Evolutionary conservation across 371 early-diverging fungal species (phyloP).

Genomic region (Mortierella sp.): DNA sequence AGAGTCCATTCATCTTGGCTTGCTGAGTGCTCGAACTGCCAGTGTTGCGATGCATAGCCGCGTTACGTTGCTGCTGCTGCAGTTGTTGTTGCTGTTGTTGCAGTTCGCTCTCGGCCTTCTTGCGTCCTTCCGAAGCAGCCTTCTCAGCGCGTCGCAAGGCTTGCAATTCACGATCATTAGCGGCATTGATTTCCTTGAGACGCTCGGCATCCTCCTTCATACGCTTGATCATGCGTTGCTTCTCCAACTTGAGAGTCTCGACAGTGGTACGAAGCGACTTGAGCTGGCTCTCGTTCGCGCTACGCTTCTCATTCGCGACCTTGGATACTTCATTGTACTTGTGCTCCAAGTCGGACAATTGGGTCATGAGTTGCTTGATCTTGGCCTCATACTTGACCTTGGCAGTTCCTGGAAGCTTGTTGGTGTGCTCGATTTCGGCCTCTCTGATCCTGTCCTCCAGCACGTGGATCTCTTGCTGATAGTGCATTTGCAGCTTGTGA

Average conservation of each 20-base stretch:
- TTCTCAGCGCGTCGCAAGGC: slow-evolving; percentile 74
- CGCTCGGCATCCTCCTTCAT: slow-evolving; percentile 81
- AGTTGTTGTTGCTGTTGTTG: slow-evolving; percentile 68
- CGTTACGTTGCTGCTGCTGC: slow-evolving; percentile 63
- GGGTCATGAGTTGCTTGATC: slow-evolving; percentile 71
- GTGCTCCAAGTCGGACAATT: slow-evolving; percentile 75
- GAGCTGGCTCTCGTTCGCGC: slow-evolving; percentile 63
- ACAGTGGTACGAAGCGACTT: slow-evolving; percentile 65
- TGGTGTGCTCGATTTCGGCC: slow-evolving; percentile 73
- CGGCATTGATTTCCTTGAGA: slow-evolving; percentile 72
- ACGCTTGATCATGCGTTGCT: slow-evolving; percentile 81
- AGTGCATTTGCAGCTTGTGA: slow-evolving; percentile 69
- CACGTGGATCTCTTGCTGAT: slow-evolving; percentile 72
- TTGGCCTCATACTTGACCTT: slow-evolving; percentile 76
- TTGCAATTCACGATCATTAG: slow-evolving; percentile 78
- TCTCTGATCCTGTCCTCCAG: slow-evolving; percentile 68
- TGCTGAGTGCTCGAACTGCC: slow-evolving; percentile 20
- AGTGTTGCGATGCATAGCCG: slow-evolving; percentile 66
- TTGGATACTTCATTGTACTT: slow-evolving; percentile 68
- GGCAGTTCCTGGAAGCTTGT: slow-evolving; percentile 52
- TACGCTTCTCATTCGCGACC: slow-evolving; percentile 65
- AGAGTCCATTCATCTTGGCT: slow-evolving; percentile 39
- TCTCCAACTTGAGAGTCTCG: slow-evolving; percentile 78
- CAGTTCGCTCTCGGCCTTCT: slow-evolving; percentile 74
- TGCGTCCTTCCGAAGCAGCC: slow-evolving; percentile 69